Conservation (phyloP, 176 grass and related monocot genomes). For the Musa beccarii region DNA sequence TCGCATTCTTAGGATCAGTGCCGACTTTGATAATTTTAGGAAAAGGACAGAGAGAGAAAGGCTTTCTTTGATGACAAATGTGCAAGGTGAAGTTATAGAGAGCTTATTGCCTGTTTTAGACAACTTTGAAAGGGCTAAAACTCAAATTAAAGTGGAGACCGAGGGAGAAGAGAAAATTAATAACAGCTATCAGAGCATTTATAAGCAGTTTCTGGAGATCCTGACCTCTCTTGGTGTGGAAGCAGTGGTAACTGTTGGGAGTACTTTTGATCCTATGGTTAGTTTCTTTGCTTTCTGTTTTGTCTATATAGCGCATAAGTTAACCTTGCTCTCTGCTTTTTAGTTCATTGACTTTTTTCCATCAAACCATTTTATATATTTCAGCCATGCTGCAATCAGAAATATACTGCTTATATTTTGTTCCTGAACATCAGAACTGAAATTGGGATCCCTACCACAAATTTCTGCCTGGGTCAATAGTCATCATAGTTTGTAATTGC, state of each 20-base stretch:
- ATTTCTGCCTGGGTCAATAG: too few species aligned
- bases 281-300: constrained; percentile 19
- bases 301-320: not conserved
- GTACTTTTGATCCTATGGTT: constrained; percentile 87
- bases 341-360: not conserved
- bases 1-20: constrained; percentile 70
- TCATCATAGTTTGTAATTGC: too few species aligned
- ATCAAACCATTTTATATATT: too few species aligned
- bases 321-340: not conserved
- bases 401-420: too few species aligned
- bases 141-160: constrained; percentile 85
- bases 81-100: constrained; percentile 87
- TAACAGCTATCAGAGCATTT: constrained; percentile 91
- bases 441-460: too few species aligned
- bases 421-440: too few species aligned
- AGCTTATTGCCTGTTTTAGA: constrained; percentile 87
- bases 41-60: constrained; percentile 86
- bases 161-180: constrained; percentile 82
- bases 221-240: constrained; percentile 62
- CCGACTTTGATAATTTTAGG: constrained; percentile 92
- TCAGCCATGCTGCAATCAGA: too few species aligned
- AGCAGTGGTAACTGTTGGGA: constrained; percentile 73
- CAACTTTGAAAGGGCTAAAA: constrained; percentile 94
- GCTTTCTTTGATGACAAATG: constrained; percentile 82
- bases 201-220: constrained; percentile 88